phyloP scores from a whole-genome alignment of 1,284 basidiomycete species.

The Puccinia hordei region DNA sequence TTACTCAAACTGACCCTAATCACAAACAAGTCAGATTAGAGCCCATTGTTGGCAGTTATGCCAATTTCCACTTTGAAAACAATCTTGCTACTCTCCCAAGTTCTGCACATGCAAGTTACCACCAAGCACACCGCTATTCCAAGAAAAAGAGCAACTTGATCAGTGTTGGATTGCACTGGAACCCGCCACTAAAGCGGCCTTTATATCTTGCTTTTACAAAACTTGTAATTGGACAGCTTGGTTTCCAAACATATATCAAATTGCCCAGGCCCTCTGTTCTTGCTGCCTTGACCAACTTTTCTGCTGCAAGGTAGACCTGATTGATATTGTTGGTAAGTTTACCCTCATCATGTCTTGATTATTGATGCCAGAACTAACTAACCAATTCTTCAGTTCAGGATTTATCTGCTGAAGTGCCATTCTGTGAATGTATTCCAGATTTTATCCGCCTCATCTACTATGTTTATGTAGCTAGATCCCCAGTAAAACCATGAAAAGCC shows the following conservation, averaged over 20 bases:
- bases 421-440: slow-evolving; percentile 5
- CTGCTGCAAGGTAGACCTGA: not conserved
- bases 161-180: not conserved
- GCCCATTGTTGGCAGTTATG: no score
- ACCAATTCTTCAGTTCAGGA: no score
- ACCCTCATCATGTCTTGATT: not conserved
- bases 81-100: not conserved
- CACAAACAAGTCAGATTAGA: no score
- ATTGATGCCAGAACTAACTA: no score
- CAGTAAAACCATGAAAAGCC: not conserved
- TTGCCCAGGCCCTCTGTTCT: not conserved
- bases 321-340: not conserved
- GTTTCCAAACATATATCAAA: no score
- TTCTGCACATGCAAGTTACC: not conserved
- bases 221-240: not conserved
- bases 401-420: not conserved
- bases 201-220: not conserved
- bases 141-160: not conserved
- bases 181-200: not conserved
- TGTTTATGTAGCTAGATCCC: slow-evolving; percentile 14
- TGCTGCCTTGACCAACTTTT: no score
- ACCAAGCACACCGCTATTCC: not conserved
- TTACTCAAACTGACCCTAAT: no score
- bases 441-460: not conserved
- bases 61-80: no score